Percentiles rank a stretch among this genome's conserved stretches.
Conservation (phyloP, 1,284 basidiomycete genomes). For the Ustilago bromivora region DNA sequence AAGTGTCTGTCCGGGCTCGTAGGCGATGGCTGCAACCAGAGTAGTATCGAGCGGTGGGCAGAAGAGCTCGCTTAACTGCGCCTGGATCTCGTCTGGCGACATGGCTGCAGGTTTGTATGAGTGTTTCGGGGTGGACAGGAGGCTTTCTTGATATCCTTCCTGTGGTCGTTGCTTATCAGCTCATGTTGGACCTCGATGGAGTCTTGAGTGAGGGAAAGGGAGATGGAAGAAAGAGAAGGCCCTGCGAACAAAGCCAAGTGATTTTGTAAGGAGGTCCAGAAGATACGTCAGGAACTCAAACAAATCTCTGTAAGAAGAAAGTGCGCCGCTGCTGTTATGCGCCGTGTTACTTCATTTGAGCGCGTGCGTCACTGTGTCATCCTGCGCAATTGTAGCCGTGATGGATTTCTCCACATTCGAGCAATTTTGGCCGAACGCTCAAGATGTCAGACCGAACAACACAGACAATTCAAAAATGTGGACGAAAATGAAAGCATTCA, state of each 20-base stretch:
- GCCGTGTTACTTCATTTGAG: background rate
- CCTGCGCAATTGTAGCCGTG: background rate
- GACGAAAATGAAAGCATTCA: background rate
- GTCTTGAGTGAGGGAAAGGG: background rate
- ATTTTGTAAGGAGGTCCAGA: background rate
- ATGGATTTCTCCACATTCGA: background rate
- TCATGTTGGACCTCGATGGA: background rate
- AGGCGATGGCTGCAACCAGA: conserved; percentile 54
- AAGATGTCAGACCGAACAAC: background rate
- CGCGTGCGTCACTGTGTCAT: background rate
- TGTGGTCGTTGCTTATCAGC: background rate
- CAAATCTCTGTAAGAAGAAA: background rate
- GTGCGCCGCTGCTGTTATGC: background rate
- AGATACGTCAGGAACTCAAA: background rate
- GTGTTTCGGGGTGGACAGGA: background rate
- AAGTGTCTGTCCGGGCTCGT: conserved; percentile 54
- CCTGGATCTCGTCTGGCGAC: conserved; percentile 44
- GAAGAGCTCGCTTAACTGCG: conserved; percentile 43
- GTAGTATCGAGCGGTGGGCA: conserved; percentile 55
- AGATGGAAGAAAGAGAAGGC: background rate
- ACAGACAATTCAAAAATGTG: background rate
- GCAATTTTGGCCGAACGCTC: background rate
- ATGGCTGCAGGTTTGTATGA: conserved; percentile 6
- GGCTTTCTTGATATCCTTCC: background rate
- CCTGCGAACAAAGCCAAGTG: background rate